phyloP scores from a whole-genome alignment of 768 basidiomycete species.

The Suillus brevipes region DNA sequence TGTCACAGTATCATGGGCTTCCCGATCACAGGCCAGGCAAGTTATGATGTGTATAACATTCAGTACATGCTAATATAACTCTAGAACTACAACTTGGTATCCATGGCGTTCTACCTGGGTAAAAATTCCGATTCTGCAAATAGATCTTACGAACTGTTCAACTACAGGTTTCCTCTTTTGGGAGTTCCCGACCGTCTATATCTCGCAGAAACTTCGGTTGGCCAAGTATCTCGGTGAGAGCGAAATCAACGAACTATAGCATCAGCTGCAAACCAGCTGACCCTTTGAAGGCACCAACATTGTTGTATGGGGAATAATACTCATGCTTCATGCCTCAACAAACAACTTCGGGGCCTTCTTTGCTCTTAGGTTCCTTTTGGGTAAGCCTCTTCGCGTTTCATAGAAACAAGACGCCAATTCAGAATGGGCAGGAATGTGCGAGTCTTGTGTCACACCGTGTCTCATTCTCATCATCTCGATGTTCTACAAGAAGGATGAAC shows the following conservation, averaged over 20 bases:
- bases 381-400: slow-evolving; percentile 29
- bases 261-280: neutral
- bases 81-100: slow-evolving; percentile 65
- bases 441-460: slow-evolving; percentile 63
- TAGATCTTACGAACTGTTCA: neutral
- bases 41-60: neutral
- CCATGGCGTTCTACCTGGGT: slow-evolving; percentile 65
- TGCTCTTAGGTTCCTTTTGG: slow-evolving; percentile 58
- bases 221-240: slow-evolving; percentile 61
- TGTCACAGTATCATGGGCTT: slow-evolving; percentile 59
- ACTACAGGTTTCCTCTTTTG: slow-evolving; percentile 52
- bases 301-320: slow-evolving; percentile 55
- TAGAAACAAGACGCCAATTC: neutral
- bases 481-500: slow-evolving; percentile 71
- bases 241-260: neutral
- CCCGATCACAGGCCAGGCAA: slow-evolving; percentile 61
- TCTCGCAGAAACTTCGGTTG: slow-evolving; percentile 58
- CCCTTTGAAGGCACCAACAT: slow-evolving; percentile 50
- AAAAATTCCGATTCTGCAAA: slow-evolving; percentile 1
- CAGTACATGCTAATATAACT: slow-evolving; percentile 4
- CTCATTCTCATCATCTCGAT: slow-evolving; percentile 63
- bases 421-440: slow-evolving; percentile 54
- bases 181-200: slow-evolving; percentile 68
- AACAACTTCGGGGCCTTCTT: slow-evolving; percentile 63
- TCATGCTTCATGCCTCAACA: slow-evolving; percentile 61